These are phyloP conservation scores for Verticillium nonalfalfae DNA, from an alignment of 2,329 filamentous ascomycete genomes.

Conservation along the genomic window DNA sequence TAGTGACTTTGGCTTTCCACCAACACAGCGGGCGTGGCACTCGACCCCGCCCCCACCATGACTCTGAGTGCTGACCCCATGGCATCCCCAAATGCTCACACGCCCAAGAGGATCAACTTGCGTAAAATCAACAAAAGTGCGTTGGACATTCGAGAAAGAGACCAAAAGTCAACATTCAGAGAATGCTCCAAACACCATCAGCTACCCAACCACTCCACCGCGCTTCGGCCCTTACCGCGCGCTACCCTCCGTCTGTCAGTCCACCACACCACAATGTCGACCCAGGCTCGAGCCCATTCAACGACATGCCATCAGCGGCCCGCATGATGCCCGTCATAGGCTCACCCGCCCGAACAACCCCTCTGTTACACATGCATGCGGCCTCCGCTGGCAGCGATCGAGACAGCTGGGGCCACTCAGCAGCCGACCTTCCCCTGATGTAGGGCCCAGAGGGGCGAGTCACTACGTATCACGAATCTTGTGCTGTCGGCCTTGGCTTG, in stretches of 20 bases:
- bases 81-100: background rate
- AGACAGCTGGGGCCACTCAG: too few relatives aligned
- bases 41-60: background rate
- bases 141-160: too few relatives aligned
- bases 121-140: too few relatives aligned
- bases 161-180: background rate
- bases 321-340: background rate
- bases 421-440: too few relatives aligned
- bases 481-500: background rate
- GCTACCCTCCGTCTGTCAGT: background rate
- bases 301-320: background rate
- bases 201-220: background rate
- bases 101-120: too few relatives aligned
- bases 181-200: background rate
- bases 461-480: background rate
- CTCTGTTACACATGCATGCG: background rate
- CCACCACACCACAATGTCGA: background rate
- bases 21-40: background rate
- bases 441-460: background rate
- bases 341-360: background rate
- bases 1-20: too few relatives aligned
- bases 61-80: background rate
- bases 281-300: background rate
- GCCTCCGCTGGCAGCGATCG: background rate
- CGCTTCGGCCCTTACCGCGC: constrained; percentile 9